A percentile compares a stretch with the other conserved stretches of the same genome.
These are phyloP conservation scores for Podaxis sp. DNA, from an alignment of 768 basidiomycete genomes.

Conservation along the genomic window DNA sequence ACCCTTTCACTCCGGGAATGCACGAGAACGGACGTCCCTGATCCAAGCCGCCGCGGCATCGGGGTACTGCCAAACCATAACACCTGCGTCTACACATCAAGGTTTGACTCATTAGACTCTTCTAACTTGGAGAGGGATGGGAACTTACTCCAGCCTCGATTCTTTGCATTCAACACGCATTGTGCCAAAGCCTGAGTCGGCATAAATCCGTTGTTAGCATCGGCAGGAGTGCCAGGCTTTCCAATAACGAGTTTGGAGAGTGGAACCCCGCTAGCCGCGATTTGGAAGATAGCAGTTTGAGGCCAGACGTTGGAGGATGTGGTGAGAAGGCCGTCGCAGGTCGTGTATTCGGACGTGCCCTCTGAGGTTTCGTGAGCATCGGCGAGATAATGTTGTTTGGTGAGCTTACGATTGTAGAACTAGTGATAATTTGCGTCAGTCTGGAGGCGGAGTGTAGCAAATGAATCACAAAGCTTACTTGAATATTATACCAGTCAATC, in stretches of 20 bases:
- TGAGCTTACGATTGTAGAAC: constrained; percentile 44
- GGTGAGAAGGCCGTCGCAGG: constrained; percentile 56
- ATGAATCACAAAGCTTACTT: constrained; percentile 30
- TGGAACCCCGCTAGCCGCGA: constrained; percentile 54
- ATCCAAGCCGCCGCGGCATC: constrained; percentile 42
- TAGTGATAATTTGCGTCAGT: constrained; percentile 14
- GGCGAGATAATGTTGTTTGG: background rate
- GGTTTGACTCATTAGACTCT: background rate
- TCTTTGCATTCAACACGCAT: constrained; percentile 60
- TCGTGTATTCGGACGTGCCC: constrained; percentile 63
- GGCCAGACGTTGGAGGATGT: constrained; percentile 62
- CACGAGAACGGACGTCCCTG: constrained; percentile 30
- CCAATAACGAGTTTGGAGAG: constrained; percentile 72
- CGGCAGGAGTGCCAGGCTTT: constrained; percentile 55
- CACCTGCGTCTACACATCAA: constrained; percentile 29
- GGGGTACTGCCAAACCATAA: constrained; percentile 43
- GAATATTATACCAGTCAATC: constrained; percentile 65
- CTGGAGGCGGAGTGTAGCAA: background rate
- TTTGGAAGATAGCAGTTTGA: constrained; percentile 56
- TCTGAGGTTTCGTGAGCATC: constrained; percentile 33
- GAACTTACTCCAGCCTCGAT: constrained; percentile 65
- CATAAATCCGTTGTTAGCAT: constrained; percentile 66
- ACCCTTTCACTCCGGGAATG: constrained; percentile 31
- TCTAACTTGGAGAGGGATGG: background rate
- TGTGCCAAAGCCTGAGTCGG: constrained; percentile 51